Base-by-base conservation (phyloP, 2,329 filamentous ascomycete species). In the Phyllosticta citrichinensis region DNA sequence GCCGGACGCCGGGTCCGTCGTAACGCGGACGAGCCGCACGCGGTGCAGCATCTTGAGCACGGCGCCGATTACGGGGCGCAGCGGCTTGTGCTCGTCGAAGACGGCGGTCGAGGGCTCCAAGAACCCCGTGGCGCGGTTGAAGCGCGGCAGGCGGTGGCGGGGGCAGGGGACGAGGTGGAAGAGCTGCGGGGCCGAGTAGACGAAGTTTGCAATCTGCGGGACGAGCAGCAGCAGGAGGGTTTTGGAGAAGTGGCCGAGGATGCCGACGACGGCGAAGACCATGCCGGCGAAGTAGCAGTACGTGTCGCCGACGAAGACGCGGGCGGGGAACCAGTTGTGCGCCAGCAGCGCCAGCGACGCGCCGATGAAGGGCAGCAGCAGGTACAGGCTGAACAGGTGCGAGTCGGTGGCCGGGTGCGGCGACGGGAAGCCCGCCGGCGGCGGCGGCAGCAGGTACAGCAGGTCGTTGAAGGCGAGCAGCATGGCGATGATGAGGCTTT, bases 281-380 rank as follows among this genome's bases (percentile, higher is more conserved):
- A 99, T 99, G 66, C 94, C 94, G 0, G 94, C 94, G 74, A 99
- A 97, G 77, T 99, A 99, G 81, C 94, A 99, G 81, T 97, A 99
- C 3, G 94, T 99, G 75, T 99, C 94, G 61, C 94, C 94, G 10
- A 97, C 93, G 70, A 99, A 99, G 10, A 97, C 94, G 68, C 86
- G 87, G 24, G 93, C 91, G 0, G 94, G 94, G 71, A 91, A 99
- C 89, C 91, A 95, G 75, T 99, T 99, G 79, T 99, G 92, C 72
- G 77, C 84, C 70, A 94, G 83, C 17, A 99, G 81, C 9, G 94
- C 94, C 57, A 88, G 75, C 8, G 91, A 97, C 59, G 97, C 94
- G 56, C 91, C 94, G 63, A 97, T 83, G 79, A 97, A 97, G 17
- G 94, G 94, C 17, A 97, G 82, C 52, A 99, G 82, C 66, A 99